Evolutionary conservation across 1,284 basidiomycete species (phyloP), one percentile per base, ranked within the genome.

Genomic region (Schizophyllum commune): DNA sequence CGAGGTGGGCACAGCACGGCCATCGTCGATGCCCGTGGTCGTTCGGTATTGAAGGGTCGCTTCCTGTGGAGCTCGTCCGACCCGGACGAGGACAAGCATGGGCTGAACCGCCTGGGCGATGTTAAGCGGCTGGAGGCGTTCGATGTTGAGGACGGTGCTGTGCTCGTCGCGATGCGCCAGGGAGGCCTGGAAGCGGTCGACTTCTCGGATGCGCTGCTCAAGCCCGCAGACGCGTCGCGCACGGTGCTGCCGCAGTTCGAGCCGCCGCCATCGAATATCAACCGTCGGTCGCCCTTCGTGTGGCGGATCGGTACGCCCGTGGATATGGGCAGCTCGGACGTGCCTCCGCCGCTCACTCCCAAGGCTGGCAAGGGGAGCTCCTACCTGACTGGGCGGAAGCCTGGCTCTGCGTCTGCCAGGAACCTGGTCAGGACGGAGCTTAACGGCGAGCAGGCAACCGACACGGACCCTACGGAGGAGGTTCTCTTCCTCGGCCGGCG

Each of bases 1-100:
- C 85, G 91, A 32, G 92, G 92, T 20, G 88, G 89, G 1, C 88
- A 91, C 67, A 90, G 89, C 65, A 94, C 91, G 0, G 81, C 88
- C 4, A 91, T 94, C 58, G 92, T 94, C 20, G 92, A 93, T 68
- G 83, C 87, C 22, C 83, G 91, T 21, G 92, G 92, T 33, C 79
- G 89, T 60, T 89, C 90, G 5, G 90, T 93, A 11, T 79, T 93
- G 17, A 89, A 91, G 66, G 86, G 87, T 33, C 83, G 85, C 58
- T 86, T 93, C 63, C 39, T 89, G 58, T 93, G 91, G 91, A 91
- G 84, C 61, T 69, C 77, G 0, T 88, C 91, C 59, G 84, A 84
- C 5, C 70, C 73, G n/a, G 78, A 81, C 32, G 65, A 72, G 4
- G 78, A 73, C 57, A 61, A 72, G 32, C 65, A 72, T 39, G 22